These are phyloP conservation scores for Wickerhamiella australiensis DNA, from an alignment of 805 yeast genomes.

Conservation along the genomic window DNA sequence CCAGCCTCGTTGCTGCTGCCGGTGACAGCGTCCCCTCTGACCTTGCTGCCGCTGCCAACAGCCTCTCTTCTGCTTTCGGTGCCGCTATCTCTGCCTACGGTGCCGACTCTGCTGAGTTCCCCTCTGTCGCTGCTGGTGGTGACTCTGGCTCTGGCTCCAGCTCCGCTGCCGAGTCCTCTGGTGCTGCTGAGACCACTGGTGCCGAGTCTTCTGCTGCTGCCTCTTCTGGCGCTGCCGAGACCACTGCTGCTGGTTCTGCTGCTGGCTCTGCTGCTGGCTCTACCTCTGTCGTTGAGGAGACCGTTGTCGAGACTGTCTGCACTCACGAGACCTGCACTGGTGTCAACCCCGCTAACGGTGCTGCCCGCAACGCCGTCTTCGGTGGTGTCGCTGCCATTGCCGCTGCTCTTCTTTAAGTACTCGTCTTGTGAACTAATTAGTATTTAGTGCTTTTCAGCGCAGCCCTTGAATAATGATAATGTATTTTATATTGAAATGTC, in stretches of 20 bases:
- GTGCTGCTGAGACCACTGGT: conserved; percentile 6
- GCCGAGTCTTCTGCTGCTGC: conserved; percentile 8
- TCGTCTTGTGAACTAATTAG: neutral
- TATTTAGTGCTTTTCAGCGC: neutral
- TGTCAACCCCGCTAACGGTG: conserved; percentile 11
- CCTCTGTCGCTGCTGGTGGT: conserved; percentile 12
- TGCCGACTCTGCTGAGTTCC: conserved; percentile 4
- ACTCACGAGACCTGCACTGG: conserved; percentile 10
- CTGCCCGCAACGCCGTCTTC: conserved; percentile 6
- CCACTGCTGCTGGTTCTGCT: neutral
- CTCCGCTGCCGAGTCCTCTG: neutral
- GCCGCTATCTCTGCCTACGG: conserved; percentile 10
- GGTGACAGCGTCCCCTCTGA: conserved; percentile 11
- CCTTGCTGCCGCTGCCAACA: conserved; percentile 15
- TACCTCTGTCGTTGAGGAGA: conserved; percentile 9
- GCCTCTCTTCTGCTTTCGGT: conserved; percentile 6
- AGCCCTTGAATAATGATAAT: neutral
- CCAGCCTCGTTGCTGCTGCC: conserved; percentile 13
- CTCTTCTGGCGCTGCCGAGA: neutral
- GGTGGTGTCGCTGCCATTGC: conserved; percentile 10
- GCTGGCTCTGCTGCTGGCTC: conserved; percentile 4
- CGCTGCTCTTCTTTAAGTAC: conserved; percentile 10
- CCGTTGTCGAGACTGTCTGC: conserved; percentile 12
- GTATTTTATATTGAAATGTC: neutral
- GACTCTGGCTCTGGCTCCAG: conserved; percentile 3